Evolutionary conservation across 2,329 filamentous ascomycete species (phyloP).

Genomic region (Phialemonium atrogriseum): DNA sequence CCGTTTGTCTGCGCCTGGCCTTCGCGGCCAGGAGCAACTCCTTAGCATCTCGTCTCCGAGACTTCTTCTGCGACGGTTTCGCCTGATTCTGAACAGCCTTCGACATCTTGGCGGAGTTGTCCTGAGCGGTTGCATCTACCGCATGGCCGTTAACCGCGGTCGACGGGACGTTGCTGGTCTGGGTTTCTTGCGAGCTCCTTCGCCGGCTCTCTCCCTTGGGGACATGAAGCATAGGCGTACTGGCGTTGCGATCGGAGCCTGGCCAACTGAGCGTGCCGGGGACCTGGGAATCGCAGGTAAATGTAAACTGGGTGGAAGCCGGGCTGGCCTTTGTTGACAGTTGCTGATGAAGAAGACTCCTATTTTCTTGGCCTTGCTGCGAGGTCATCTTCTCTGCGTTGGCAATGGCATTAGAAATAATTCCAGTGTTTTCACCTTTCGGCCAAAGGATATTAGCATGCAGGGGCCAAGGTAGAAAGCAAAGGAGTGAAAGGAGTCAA

Average conservation of each 20-base stretch:
- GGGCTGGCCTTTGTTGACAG: constrained; percentile 49
- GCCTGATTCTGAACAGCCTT: not conserved
- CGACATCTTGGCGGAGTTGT: too few species aligned
- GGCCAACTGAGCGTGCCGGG: constrained; percentile 73
- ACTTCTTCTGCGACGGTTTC: constrained; percentile 44
- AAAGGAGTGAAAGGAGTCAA: constrained; percentile 1
- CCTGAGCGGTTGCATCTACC: too few species aligned
- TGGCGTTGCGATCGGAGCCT: constrained; percentile 32
- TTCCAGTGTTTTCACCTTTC: constrained; percentile 52
- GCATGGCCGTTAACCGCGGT: too few species aligned
- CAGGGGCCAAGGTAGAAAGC: constrained; percentile 3
- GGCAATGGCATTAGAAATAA: constrained; percentile 87
- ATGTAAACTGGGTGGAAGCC: constrained; percentile 86
- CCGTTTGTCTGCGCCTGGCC: constrained; percentile 68
- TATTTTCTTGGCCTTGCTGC: constrained; percentile 64
- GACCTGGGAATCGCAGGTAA: constrained; percentile 87
- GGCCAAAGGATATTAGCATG: too few species aligned
- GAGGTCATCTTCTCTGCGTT: constrained; percentile 67
- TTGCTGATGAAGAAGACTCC: constrained; percentile 69
- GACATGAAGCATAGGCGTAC: constrained; percentile 6
- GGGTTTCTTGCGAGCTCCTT: constrained; percentile 8
- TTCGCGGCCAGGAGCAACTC: constrained; percentile 69
- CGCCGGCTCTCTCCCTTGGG: constrained; percentile 11
- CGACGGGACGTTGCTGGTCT: too few species aligned
- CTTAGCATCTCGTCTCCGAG: constrained; percentile 57